Evolutionary conservation across 2,329 filamentous ascomycete genomes (phyloP).

Genomic region (Sclerotinia minor): DNA sequence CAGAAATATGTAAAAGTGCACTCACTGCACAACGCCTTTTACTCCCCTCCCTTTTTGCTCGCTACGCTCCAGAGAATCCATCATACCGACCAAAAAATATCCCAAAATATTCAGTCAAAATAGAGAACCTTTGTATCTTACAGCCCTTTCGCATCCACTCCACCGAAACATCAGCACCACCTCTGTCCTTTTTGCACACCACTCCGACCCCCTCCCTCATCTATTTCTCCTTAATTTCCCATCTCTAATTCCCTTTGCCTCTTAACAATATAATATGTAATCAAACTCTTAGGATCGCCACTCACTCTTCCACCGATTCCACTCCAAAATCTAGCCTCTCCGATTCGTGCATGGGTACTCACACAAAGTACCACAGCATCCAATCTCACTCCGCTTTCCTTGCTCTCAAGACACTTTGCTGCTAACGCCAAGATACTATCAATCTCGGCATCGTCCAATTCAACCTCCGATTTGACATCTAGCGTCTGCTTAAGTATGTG

Average conservation of each 20-base stretch:
- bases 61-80: conserved; percentile 14
- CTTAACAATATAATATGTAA: conserved; percentile 80
- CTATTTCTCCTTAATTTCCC: neutral
- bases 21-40: conserved; percentile 8
- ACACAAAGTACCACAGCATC: conserved; percentile 80
- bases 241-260: conserved; percentile 56
- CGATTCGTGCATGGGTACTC: conserved; percentile 63
- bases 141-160: neutral
- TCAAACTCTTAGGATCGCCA: conserved; percentile 73
- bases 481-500: conserved; percentile 63
- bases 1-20: conserved; percentile 12
- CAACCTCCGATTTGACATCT: conserved; percentile 46
- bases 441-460: conserved; percentile 54
- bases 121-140: neutral
- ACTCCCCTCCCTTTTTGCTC: conserved; percentile 4
- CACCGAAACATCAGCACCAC: conserved; percentile 22
- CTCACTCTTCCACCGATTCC: conserved; percentile 58
- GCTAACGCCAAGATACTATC: conserved; percentile 52
- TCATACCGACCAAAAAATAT: conserved; percentile 17
- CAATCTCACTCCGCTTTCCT: conserved; percentile 65
- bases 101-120: conserved; percentile 14
- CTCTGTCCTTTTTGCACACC: no score
- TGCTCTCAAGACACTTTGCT: conserved; percentile 58
- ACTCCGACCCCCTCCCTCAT: neutral
- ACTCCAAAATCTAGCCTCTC: conserved; percentile 66